phyloP scores from a whole-genome alignment of 306 rosid species.

The Quercus gilva region DNA sequence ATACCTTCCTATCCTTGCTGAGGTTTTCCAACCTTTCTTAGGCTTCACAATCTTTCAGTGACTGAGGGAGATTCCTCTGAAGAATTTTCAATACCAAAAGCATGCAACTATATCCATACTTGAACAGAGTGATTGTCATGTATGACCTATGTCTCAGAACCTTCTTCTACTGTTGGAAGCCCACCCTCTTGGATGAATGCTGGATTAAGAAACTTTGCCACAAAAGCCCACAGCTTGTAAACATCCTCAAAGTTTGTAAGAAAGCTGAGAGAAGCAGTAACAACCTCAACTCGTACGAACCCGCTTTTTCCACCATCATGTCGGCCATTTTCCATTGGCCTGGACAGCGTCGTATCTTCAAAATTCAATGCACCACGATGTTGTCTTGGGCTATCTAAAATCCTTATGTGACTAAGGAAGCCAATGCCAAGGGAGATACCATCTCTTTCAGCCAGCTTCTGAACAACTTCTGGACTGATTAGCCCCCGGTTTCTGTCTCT shows the following conservation, averaged over 20 bases:
- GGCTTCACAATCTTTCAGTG: constrained; percentile 18
- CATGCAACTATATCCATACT: constrained; percentile 20
- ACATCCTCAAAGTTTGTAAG: constrained; percentile 92
- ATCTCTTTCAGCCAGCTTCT: constrained; percentile 87
- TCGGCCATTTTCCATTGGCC: constrained; percentile 77
- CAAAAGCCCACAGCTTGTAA: constrained; percentile 89
- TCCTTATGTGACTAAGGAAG: constrained; percentile 78
- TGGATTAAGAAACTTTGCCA: constrained; percentile 84
- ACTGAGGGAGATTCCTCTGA: constrained; percentile 7
- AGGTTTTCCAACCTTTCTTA: constrained; percentile 17
- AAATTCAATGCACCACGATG: constrained; percentile 41
- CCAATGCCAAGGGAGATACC: constrained; percentile 88
- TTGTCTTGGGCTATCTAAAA: constrained; percentile 58
- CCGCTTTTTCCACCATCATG: constrained; percentile 49
- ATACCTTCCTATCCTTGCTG: constrained; percentile 21
- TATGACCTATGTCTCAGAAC: constrained; percentile 43
- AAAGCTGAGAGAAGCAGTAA: constrained; percentile 85
- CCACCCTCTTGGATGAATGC: constrained; percentile 55
- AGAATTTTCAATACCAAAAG: constrained; percentile 20
- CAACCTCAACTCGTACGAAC: constrained; percentile 76
- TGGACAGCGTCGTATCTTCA: constrained; percentile 70
- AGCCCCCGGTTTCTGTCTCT: constrained; percentile 64
- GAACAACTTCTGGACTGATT: constrained; percentile 82
- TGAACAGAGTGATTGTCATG: constrained; percentile 13
- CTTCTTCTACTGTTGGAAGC: constrained; percentile 77